A percentile compares a stretch with the other conserved stretches of the same genome.
Conservation (phyloP, 768 basidiomycete species). For the Suillus cothurnatus region DNA sequence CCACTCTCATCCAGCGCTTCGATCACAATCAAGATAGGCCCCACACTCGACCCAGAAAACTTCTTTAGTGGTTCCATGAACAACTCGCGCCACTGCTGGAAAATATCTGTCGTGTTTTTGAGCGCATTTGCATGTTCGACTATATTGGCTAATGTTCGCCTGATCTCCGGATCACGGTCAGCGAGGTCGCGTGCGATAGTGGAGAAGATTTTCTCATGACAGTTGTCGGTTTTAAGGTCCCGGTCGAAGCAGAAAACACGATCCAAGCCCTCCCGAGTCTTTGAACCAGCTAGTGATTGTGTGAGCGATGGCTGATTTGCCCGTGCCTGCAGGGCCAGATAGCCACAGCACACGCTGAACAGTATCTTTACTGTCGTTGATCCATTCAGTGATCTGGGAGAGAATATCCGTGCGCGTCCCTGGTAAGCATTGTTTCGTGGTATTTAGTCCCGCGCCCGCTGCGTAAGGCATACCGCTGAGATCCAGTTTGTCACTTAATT, state of each 20-base stretch:
- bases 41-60: slow-evolving; percentile 8
- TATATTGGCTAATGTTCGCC: not conserved
- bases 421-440: slow-evolving; percentile 14
- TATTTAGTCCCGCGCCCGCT: slow-evolving; percentile 1
- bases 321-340: slow-evolving; percentile 23
- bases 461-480: slow-evolving; percentile 6
- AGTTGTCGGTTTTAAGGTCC: not conserved
- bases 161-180: slow-evolving; percentile 14
- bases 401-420: slow-evolving; percentile 20
- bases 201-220: slow-evolving; percentile 25
- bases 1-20: slow-evolving; percentile 26
- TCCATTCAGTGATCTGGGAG: slow-evolving; percentile 20
- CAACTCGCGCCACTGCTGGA: slow-evolving; percentile 19
- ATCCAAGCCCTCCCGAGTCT: slow-evolving; percentile 17
- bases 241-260: slow-evolving; percentile 21
- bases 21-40: slow-evolving; percentile 27
- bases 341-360: slow-evolving; percentile 16
- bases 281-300: slow-evolving; percentile 17
- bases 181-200: slow-evolving; percentile 32
- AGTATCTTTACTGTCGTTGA: not conserved
- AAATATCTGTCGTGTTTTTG: not conserved
- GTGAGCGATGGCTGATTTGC: slow-evolving; percentile 33
- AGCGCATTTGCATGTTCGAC: slow-evolving; percentile 5
- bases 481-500: not conserved
- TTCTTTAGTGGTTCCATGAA: slow-evolving; percentile 16